phyloP scores from a whole-genome alignment of 441 rosid species.

The Croton laevigatus region DNA sequence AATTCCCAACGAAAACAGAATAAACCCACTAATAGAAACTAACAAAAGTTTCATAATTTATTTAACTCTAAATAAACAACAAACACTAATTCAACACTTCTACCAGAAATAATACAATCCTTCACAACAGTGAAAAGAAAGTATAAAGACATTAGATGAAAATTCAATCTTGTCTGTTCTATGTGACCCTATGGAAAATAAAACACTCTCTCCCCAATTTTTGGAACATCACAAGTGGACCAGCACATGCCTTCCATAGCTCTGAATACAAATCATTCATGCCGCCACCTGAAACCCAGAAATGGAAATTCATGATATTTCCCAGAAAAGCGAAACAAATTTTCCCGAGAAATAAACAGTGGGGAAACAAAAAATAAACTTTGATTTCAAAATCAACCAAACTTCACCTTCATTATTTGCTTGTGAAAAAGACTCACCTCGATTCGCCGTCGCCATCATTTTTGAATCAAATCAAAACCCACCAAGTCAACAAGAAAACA shows the following conservation, averaged over 20 bases:
- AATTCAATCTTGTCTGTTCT: conserved; percentile 59
- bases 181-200: conserved; percentile 95
- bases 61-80: conserved; percentile 9
- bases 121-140: not conserved
- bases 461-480: conserved; percentile 14
- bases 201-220: conserved; percentile 63
- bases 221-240: conserved; percentile 84
- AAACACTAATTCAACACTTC: not conserved
- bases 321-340: not conserved
- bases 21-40: conserved; percentile 17
- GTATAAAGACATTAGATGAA: not conserved
- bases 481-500: conserved; percentile 12
- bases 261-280: conserved; percentile 63
- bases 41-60: conserved; percentile 12
- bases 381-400: conserved; percentile 2
- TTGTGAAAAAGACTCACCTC: conserved; percentile 43
- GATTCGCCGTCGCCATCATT: conserved; percentile 44
- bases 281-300: conserved; percentile 36
- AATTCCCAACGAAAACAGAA: conserved; percentile 4
- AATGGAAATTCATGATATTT: conserved; percentile 7
- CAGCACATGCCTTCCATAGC: conserved; percentile 96
- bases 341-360: conserved; percentile 26
- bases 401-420: conserved; percentile 35
- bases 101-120: not conserved
- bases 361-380: not conserved